Base-by-base conservation (phyloP, 75 land plant genomes). In the Larix kaempferi region DNA sequence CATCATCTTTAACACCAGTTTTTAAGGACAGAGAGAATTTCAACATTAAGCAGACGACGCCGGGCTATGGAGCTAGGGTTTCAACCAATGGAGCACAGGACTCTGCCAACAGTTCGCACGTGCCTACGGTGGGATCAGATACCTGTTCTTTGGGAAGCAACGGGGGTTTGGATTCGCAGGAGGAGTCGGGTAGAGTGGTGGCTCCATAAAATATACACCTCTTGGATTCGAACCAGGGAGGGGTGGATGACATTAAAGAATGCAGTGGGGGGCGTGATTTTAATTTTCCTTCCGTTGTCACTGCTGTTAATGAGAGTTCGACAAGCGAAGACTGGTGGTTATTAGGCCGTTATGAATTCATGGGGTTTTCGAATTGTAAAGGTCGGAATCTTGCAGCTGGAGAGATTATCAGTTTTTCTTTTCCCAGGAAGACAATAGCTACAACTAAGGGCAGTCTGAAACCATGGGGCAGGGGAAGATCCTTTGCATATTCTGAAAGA, bases 1-100 rank as follows among this genome's bases (percentile, higher is more conserved):
- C 81, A 90, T 96, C 56, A 82, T 94, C 61, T 87, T 91, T 78
- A 97, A 96, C 74, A 80, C 94, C 94, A 0, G 79, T 73, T 7
- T 41, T 69, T 37, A 41, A 69, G 23, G 41, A 69, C 10, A 69
- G 72, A 21, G 72, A 41, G 41, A 69, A 78, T 54, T 5, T 57
- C 8, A 54, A n/a, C 33, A 44, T 78, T 10, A 78, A 78, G 37
- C 76, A 75, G 29, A 78, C 80, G 22, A 78, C 75, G 13, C 56
- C 80, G 8, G 80, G 80, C 25, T 35, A 35, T 23, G 80, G 80
- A 7, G 80, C 76, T 41, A 57, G 80, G 54, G 58, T 78, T 52
- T 78, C 25, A 19, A 78, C 55, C 26, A 13, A 59, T 29, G 14
- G 35, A 27, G 23, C 22, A 13, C 17, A 22, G 52, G 75, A 62